Conservation (phyloP, 192 early-diverging fungal genomes). For the Coemansia sp. region DNA sequence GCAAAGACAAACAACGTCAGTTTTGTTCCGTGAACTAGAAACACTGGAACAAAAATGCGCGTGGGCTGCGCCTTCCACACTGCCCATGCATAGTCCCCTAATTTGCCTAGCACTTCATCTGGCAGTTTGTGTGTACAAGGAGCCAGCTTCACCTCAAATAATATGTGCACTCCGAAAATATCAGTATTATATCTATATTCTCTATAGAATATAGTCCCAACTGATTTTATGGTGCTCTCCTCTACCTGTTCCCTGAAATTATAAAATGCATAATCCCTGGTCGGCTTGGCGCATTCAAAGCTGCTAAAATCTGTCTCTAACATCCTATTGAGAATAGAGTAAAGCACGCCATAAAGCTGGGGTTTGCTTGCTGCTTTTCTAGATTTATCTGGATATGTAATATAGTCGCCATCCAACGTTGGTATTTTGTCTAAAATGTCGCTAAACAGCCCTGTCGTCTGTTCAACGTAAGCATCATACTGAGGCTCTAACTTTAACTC, state of each 20-base stretch:
- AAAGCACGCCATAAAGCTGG: no score
- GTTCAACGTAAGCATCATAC: no score
- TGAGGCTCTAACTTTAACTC: no score
- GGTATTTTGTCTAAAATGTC: no score
- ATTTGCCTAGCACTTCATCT: neutral
- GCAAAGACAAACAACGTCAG: neutral
- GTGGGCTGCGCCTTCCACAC: slow-evolving; percentile 6
- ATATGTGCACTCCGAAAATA: neutral
- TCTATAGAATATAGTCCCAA: no score
- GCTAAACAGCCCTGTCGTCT: no score
- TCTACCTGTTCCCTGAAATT: neutral
- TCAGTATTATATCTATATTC: neutral
- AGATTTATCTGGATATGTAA: no score
- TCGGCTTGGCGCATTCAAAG: neutral
- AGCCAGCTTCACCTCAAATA: neutral
- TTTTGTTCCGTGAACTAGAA: neutral
- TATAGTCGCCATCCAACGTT: no score
- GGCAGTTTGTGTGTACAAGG: neutral
- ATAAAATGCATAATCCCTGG: neutral
- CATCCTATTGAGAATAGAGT: no score
- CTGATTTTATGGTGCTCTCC: no score
- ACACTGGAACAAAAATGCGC: slow-evolving; percentile 6
- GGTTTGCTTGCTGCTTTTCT: no score
- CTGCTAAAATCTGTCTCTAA: no score
- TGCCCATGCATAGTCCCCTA: neutral